Evolutionary conservation across 257 asterid genomes (phyloP).

Genomic region (Solanum appendiculatum): DNA sequence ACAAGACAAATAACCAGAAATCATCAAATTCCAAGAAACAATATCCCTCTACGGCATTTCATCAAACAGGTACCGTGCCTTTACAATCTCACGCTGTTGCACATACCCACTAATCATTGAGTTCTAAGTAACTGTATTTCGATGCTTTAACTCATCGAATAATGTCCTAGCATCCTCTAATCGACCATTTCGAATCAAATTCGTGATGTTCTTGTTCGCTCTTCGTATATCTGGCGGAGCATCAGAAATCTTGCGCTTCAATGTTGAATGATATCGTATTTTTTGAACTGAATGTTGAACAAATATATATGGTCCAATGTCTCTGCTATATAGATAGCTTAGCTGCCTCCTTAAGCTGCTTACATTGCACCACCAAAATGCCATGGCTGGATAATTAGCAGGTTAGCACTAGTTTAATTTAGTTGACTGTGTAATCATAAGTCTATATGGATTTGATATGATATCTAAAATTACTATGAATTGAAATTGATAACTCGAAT

Average conservation of each 20-base stretch:
- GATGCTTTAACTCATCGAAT: constrained; percentile 28
- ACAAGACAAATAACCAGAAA: constrained; percentile 53
- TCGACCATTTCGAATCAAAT: constrained; percentile 38
- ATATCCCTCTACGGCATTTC: constrained; percentile 54
- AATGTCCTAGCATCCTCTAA: constrained; percentile 52
- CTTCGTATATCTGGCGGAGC: constrained; percentile 11
- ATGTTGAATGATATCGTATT: background rate
- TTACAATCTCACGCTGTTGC: constrained; percentile 33
- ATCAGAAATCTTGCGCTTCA: background rate
- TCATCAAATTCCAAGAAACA: constrained; percentile 66
- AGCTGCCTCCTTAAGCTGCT: background rate
- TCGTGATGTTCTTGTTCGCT: constrained; percentile 36
- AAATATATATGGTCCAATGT: background rate
- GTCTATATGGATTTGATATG: too few species aligned
- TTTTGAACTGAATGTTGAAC: background rate
- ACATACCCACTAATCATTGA: constrained; percentile 66
- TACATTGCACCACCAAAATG: background rate
- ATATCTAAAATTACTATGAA: too few species aligned
- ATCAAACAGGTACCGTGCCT: constrained; percentile 63
- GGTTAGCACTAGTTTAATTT: background rate
- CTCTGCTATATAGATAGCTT: background rate
- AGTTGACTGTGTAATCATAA: background rate
- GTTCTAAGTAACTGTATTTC: constrained; percentile 77
- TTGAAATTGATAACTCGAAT: too few species aligned
- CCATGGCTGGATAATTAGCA: background rate